Conservation (phyloP, 177 flowering plant genomes). For the Vitis hybrid region DNA sequence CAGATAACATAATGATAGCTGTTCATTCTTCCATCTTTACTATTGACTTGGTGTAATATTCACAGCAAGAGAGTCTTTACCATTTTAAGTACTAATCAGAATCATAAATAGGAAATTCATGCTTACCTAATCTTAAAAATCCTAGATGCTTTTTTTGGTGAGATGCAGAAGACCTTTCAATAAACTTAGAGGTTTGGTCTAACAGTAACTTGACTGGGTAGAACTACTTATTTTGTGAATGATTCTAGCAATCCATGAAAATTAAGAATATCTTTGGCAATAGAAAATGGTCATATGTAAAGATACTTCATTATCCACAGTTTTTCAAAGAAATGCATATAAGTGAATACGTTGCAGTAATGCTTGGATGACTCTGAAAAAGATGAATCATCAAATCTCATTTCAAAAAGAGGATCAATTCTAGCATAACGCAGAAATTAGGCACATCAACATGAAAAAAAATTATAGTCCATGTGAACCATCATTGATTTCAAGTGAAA, state of each 20-base stretch:
- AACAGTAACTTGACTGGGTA: background rate
- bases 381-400: background rate
- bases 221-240: background rate
- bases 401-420: background rate
- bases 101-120: background rate
- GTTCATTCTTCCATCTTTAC: background rate
- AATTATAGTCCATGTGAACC: background rate
- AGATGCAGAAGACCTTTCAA: background rate
- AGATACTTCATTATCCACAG: background rate
- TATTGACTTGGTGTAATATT: background rate
- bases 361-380: background rate
- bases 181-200: background rate
- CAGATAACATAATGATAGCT: background rate
- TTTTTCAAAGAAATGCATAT: background rate
- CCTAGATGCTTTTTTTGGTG: too few relatives aligned
- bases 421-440: background rate
- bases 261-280: background rate
- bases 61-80: background rate
- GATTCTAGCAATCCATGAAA: background rate
- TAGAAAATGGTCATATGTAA: background rate
- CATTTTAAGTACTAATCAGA: background rate
- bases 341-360: too few relatives aligned
- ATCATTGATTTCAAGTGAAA: too few relatives aligned
- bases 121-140: too few relatives aligned
- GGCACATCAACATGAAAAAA: background rate